Evolutionary conservation across 2,329 filamentous ascomycete species (phyloP).

Genomic region (Decorospora gaudefroyi): DNA sequence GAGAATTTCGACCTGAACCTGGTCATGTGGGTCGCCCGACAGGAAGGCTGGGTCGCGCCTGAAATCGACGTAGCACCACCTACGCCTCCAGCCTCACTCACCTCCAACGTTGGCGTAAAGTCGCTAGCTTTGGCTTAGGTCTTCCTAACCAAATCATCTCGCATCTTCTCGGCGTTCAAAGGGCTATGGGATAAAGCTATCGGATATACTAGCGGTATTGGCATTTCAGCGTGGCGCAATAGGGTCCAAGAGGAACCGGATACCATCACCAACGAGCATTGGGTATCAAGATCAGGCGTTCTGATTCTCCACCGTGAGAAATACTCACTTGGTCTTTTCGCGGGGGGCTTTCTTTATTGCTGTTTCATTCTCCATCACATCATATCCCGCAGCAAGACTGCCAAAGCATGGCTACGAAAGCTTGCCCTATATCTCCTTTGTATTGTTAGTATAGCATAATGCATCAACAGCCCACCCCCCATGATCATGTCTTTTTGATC

Average conservation of each 20-base stretch:
- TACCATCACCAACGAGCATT: constrained; percentile 1
- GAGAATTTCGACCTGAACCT: constrained; percentile 50
- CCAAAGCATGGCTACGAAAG: too few relatives aligned
- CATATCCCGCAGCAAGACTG: too few relatives aligned
- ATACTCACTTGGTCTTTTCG: too few relatives aligned
- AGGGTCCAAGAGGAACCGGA: background rate
- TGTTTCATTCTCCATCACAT: too few relatives aligned
- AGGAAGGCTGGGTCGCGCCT: constrained; percentile 36
- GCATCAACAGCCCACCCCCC: too few relatives aligned
- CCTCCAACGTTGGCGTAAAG: constrained; percentile 17
- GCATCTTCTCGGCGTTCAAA: constrained; percentile 1
- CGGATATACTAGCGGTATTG: background rate
- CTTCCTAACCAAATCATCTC: background rate
- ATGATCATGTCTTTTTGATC: too few relatives aligned
- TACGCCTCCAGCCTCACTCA: constrained; percentile 30
- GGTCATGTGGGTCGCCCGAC: constrained; percentile 48
- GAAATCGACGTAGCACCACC: constrained; percentile 22
- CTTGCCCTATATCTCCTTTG: too few relatives aligned
- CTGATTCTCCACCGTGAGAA: background rate
- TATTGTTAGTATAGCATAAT: too few relatives aligned
- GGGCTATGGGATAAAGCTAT: background rate
- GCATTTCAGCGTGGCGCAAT: background rate
- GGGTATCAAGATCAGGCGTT: background rate
- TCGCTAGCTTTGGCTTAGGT: constrained; percentile 12
- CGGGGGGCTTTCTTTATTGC: background rate